Evolutionary conservation across 768 basidiomycete genomes (phyloP).

Genomic region (Suillus paluster): DNA sequence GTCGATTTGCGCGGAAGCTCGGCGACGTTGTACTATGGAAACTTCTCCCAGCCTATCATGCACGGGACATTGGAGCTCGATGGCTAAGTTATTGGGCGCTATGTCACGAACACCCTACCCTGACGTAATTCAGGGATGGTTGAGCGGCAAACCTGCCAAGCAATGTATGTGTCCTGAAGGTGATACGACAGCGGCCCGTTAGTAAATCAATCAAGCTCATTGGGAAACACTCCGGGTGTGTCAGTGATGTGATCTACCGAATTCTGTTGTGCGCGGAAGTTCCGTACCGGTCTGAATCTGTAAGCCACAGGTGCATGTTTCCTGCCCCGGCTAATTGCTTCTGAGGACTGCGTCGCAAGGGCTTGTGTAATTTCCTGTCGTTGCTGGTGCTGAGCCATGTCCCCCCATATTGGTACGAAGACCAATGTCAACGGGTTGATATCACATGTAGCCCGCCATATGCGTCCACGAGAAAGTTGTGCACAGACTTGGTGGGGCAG

Average conservation of each 20-base stretch:
- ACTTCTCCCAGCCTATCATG: neutral
- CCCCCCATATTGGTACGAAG: neutral
- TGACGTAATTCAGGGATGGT: neutral
- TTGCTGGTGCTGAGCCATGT: neutral
- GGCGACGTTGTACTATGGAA: too few relatives aligned
- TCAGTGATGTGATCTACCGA: neutral
- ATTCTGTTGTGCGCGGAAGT: neutral
- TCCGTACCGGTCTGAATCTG: neutral
- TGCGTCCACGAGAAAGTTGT: too few relatives aligned
- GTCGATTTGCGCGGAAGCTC: neutral
- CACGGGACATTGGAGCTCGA: neutral
- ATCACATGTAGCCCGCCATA: neutral
- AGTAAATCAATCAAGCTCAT: neutral
- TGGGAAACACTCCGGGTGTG: neutral
- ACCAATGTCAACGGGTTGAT: neutral
- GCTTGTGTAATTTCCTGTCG: too few relatives aligned
- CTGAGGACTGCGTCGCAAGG: too few relatives aligned
- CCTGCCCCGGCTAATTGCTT: too few relatives aligned
- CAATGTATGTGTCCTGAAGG: neutral
- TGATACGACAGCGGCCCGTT: neutral
- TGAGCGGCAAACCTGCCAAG: neutral
- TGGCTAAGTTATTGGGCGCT: neutral
- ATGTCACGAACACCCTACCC: neutral
- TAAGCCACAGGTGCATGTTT: too few relatives aligned
- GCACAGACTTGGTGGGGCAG: neutral